Conservation (phyloP, 345 rosid species). For the Arabis alpina region DNA sequence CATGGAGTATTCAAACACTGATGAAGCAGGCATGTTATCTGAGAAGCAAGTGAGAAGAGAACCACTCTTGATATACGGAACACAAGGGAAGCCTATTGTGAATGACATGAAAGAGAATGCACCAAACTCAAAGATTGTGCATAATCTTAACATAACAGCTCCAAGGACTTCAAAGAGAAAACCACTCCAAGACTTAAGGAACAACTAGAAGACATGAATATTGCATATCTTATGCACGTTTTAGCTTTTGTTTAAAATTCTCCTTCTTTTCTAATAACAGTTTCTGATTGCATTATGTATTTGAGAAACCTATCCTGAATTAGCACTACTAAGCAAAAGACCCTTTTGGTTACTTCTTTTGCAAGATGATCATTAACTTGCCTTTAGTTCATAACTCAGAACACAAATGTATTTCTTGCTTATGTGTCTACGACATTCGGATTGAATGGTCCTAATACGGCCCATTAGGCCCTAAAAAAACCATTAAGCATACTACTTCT, state of each 20-base stretch:
- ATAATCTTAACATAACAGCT: slow-evolving; percentile 39
- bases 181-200: slow-evolving; percentile 38
- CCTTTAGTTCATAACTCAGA: neutral
- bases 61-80: slow-evolving; percentile 17
- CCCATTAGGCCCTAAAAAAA: slow-evolving; percentile 11
- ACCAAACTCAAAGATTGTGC: slow-evolving; percentile 32
- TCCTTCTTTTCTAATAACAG: neutral
- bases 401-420: neutral
- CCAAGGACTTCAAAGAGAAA: slow-evolving; percentile 37
- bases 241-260: too few species aligned
- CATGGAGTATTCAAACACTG: slow-evolving; percentile 1
- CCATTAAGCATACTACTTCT: neutral
- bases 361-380: neutral
- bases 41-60: slow-evolving; percentile 29
- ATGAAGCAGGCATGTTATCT: slow-evolving; percentile 5
- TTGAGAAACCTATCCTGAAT: neutral
- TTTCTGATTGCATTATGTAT: neutral
- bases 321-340: neutral
- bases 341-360: too few species aligned
- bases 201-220: slow-evolving; percentile 22
- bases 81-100: slow-evolving; percentile 26
- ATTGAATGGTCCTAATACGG: neutral
- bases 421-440: too few species aligned
- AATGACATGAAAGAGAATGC: slow-evolving; percentile 45
- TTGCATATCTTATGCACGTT: slow-evolving; percentile 38